Conservation (phyloP, 352 stramenopile species). For the Phytophthora kernoviae region DNA sequence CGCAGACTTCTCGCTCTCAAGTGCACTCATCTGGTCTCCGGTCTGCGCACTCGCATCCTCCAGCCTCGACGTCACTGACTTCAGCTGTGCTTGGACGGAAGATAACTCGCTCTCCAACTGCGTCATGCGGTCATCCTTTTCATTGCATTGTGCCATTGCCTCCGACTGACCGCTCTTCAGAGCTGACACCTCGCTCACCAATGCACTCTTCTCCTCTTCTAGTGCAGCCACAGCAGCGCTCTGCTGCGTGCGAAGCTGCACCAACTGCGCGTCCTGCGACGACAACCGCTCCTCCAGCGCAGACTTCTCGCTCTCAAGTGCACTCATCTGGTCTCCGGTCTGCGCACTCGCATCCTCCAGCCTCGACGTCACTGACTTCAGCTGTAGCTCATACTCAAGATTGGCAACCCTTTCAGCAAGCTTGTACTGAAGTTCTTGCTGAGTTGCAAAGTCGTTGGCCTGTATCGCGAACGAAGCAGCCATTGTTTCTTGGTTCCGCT, state of each 20-base stretch:
- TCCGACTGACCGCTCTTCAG: neutral
- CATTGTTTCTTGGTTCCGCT: constrained; percentile 25
- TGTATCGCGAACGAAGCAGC: constrained; percentile 10
- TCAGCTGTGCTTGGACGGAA: neutral
- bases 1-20: neutral
- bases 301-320: neutral
- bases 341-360: neutral
- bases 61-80: constrained; percentile 1
- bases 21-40: neutral
- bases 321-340: neutral
- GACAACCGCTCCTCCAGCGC: neutral
- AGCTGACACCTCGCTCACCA: neutral
- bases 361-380: neutral
- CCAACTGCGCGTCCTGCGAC: neutral
- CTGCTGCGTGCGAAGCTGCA: neutral
- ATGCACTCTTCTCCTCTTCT: neutral
- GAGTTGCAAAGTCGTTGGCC: constrained; percentile 14
- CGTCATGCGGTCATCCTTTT: neutral
- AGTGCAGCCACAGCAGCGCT: neutral
- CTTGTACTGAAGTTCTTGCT: constrained; percentile 25
- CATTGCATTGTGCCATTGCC: neutral
- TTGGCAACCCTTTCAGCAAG: constrained; percentile 21
- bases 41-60: neutral
- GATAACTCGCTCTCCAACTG: constrained; percentile 5
- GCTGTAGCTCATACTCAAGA: constrained; percentile 15